Base-by-base conservation (phyloP, 1,139 yeast species). In the Saccharomycopsis crataegensis region DNA sequence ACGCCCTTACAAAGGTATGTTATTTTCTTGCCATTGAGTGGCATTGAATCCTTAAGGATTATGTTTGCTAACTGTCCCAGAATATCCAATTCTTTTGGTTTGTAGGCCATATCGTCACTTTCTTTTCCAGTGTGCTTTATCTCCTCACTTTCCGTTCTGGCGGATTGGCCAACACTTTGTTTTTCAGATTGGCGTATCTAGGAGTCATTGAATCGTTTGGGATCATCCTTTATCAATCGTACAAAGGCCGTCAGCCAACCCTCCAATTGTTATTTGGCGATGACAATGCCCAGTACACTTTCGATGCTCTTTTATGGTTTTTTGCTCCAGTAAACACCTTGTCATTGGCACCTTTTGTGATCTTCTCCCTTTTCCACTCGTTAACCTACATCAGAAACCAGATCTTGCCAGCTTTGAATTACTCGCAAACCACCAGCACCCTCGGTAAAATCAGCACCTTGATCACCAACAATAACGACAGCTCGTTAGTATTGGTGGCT, bases 171-270 rank as follows among this genome's bases (percentile, higher is more conserved):
- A 76, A 75, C 59, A 60, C 63, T 52, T 67, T 72, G 55, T 76
- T 85, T 74, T 89, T 87, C 70, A 75, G 79, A 54, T 64, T 79
- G 54, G 76, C 87, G 1, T 82, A 82, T 59, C 51, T 83, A 11
- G 86, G 93, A 14, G 83, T 86, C 6, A 66, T 87, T 50, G 78
- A 76, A 61, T 83, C 96, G 42, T 90, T 88, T 68, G 90, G 89
- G 31, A 80, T 91, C 59, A 86, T 89, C 57, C 69, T 86, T 36
- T 82, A 74, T 68, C 93, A 89, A 62, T 67, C 72, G 55, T 70
- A 62, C 63, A 64, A 62, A 57, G 57, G 51, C 59, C 59, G 58
- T 52, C 52, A 55, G 58, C 51, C 48, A 33, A 61, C 65, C 56
- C 64, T 67, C 70, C 56, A 67, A 28, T 67, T 73, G 37, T 67